Evolutionary conservation across 257 asterid genomes (phyloP), one percentile per base, ranked within the genome.

Genomic region (Verbascum thapsus): DNA sequence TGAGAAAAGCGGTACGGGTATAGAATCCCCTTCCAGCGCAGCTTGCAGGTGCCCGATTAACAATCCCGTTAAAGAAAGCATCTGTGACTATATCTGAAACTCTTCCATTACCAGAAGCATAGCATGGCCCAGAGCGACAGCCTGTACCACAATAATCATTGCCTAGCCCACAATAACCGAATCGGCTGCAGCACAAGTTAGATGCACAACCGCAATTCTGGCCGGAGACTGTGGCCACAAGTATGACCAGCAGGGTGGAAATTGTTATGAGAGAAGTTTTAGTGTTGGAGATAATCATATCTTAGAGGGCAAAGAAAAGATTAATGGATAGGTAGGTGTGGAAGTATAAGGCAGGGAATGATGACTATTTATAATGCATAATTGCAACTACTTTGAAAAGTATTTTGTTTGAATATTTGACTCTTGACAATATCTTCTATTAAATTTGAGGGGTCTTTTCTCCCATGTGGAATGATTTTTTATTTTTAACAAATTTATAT

Each of bases 11-110:
- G 0, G 61, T 9, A 49, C 88, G 77, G 12, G 85, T 71, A 38
- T 68, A 82, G 71, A 82, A 82, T 0, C 84, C 87, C 26, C 61
- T 81, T 6, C 81, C 82, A 7, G 76, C 78, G 16, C 87, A 81
- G 7, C 61, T 61, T 3, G 68, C 8, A 3, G 67, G 47, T 0
- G 82, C 61, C 55, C 75, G 78, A 38, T 72, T 59, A 4, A 65
- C 54, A 17, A 81, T 81, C 16, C 82, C 76, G 8, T 70, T 73
- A 17, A 82, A 79, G 34, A 82, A 82, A 0, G 64, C 55, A 7
- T 76, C 78, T 3, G 83, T 74, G 50, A 82, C 85, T 6, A 79
- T 72, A 40, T 67, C 63, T 1, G 72, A 3, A 5, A 73, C 78
- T 65, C 76, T 11, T 67, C 56, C 37, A 20, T 49, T 17, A 73